phyloP scores from a whole-genome alignment of 192 early-diverging fungal species.

The Umbelopsis isabellina region DNA sequence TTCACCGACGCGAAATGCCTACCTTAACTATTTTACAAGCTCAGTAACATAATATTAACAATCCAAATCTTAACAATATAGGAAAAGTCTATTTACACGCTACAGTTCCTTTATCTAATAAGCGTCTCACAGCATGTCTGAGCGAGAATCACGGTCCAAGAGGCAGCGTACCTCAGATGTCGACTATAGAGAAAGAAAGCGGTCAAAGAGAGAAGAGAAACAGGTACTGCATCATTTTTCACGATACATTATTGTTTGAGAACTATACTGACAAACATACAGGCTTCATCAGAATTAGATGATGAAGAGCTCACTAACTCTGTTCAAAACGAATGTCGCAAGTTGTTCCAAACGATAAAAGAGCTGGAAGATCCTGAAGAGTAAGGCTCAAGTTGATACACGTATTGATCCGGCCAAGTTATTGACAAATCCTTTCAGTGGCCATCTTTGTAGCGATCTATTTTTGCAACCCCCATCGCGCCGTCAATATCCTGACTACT shows the following conservation, averaged over 20 bases:
- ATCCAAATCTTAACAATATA: no score
- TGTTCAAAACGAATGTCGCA: neutral
- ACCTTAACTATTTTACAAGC: no score
- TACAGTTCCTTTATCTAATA: neutral
- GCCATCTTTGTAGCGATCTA: constrained; percentile 34
- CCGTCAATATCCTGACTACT: constrained; percentile 51
- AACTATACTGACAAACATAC: neutral
- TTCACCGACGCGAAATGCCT: no score
- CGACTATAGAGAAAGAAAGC: constrained; percentile 32
- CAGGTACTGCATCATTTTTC: neutral
- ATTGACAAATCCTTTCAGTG: constrained; percentile 21
- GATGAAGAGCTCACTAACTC: neutral
- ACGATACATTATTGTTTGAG: neutral
- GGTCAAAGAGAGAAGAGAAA: constrained; percentile 22
- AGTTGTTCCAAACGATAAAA: constrained; percentile 18
- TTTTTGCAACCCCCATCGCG: constrained; percentile 47
- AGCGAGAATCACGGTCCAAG: constrained; percentile 31
- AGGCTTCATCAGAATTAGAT: neutral
- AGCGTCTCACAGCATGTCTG: neutral
- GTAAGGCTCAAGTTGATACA: neutral
- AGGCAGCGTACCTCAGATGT: constrained; percentile 26
- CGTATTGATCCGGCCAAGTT: neutral
- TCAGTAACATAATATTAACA: no score
- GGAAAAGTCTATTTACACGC: neutral
- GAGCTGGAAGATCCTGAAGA: constrained; percentile 27